Percentiles rank a stretch among this genome's conserved stretches.
Evolutionary conservation across 768 basidiomycete species (phyloP).

Genomic region (Leccinum fibrillosum): DNA sequence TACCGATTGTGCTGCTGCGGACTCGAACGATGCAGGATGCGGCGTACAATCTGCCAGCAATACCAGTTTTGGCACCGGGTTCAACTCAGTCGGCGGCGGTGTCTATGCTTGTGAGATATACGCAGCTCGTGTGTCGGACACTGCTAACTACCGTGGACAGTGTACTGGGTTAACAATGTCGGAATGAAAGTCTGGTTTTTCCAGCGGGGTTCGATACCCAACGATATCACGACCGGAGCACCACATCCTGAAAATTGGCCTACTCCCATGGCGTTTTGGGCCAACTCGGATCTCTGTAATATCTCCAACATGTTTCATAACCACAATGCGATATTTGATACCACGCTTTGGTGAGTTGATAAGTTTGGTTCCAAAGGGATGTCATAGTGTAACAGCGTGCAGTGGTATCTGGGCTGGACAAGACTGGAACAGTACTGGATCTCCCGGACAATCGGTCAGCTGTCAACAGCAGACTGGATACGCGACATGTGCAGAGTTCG

Average conservation of each 20-base stretch:
- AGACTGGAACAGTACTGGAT: conserved; percentile 70
- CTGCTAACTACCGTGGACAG: conserved; percentile 2
- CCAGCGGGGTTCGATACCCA: conserved; percentile 65
- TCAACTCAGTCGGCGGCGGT: conserved; percentile 81
- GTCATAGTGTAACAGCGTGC: conserved; percentile 6
- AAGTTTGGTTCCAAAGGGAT: conserved; percentile 1
- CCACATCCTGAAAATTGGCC: conserved; percentile 81
- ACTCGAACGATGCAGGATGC: conserved; percentile 79
- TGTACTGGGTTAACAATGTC: conserved; percentile 45
- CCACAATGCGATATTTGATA: conserved; percentile 80
- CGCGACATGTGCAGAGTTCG: conserved; percentile 76
- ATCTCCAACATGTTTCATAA: conserved; percentile 76
- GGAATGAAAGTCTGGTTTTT: conserved; percentile 87
- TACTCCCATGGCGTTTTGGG: conserved; percentile 73
- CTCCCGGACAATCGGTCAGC: conserved; percentile 82
- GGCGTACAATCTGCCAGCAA: conserved; percentile 61
- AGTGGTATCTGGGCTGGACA: conserved; percentile 89
- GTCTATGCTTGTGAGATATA: conserved; percentile 69
- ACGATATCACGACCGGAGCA: conserved; percentile 66
- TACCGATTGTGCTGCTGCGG: conserved; percentile 66
- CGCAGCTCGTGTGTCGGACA: background rate
- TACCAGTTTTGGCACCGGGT: conserved; percentile 75
- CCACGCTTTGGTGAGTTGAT: conserved; percentile 65
- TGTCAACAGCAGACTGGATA: conserved; percentile 83
- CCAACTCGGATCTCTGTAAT: conserved; percentile 62